Evolutionary conservation across 163 green algal species (phyloP), one percentile per base, ranked within the genome.

Genomic region (Chlamydomonas reinhardtii): DNA sequence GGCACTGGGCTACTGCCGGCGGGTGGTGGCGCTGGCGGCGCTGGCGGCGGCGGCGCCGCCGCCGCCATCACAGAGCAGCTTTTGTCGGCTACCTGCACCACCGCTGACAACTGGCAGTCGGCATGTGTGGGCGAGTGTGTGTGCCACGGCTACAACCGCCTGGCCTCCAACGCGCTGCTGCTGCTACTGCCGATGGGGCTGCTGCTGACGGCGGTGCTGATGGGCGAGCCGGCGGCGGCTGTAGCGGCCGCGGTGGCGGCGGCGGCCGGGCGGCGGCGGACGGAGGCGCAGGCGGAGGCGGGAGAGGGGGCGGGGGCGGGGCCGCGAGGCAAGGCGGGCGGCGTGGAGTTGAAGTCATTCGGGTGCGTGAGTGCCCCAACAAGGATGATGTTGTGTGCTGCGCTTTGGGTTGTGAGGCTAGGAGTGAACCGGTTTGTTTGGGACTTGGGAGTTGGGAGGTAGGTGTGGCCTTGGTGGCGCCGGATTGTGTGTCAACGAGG

Each of bases 151-250:
- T 82, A 82, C 56, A 62, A 82, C 74, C 25, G 24, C 14, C 56
- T 82, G 59, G 31, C 71, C 5, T 20, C 24, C 0, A 35, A 19
- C 3, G 74, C 32, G 59, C 59, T 82, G 32, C 34, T 82, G 74
- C 56, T 82, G 74, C 74, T 82, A 35, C 74, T 82, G 74, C 74
- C 74, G 15, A 25, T 54, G 29, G 74, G 74, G 56, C 34, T 82
- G 56, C 17, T 25, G 16, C 56, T 82, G 19, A 82, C 74, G 22
- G 31, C 56, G 59, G n/a, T 82, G 29, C 59, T 82, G 22, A 35
- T 82, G 56, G 59, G 34, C 27, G 74, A 82, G 74, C 74, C 74
- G 31, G 34, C 74, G 20, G 19, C 32, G 48, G 37, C 61, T 31
- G 61, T n/a, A 31, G 61, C 61, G 17, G 61, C 61, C 61, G 12